Percentiles rank a stretch among this genome's conserved stretches.
These are phyloP conservation scores for Uronychia binucleata DNA, from an alignment of 73 alveolate genomes.

Conservation along the genomic window DNA sequence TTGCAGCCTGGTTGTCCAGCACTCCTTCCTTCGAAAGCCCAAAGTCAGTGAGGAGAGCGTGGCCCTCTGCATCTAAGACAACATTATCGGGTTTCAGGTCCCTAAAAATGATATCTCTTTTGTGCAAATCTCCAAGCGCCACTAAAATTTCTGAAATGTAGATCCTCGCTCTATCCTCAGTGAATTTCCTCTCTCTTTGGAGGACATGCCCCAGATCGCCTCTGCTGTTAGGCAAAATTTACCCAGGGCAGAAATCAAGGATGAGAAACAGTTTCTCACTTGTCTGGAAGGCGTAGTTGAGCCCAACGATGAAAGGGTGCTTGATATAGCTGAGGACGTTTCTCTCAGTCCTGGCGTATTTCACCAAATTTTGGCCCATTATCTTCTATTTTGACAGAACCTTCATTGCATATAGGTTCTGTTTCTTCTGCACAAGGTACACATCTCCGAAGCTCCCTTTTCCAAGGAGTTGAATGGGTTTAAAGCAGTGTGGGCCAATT, in stretches of 20 bases:
- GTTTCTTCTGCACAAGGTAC: constrained; percentile 70
- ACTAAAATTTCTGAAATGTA: constrained; percentile 70
- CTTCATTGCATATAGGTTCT: constrained; percentile 76
- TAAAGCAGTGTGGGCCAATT: constrained; percentile 21
- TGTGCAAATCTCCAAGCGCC: constrained; percentile 81
- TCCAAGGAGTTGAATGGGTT: constrained; percentile 63
- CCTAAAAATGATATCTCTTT: constrained; percentile 82
- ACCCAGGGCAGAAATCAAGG: constrained; percentile 55
- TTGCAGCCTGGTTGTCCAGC: constrained; percentile 70
- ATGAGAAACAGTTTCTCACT: constrained; percentile 54
- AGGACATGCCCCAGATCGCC: constrained; percentile 62
- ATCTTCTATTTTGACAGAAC: constrained; percentile 73
- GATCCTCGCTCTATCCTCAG: constrained; percentile 80
- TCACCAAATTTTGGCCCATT: constrained; percentile 76
- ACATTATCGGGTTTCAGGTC: constrained; percentile 90
- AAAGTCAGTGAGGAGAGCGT: constrained; percentile 80
- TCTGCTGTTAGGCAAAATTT: constrained; percentile 31
- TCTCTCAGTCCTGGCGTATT: constrained; percentile 86
- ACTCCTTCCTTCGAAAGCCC: constrained; percentile 86
- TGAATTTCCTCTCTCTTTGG: constrained; percentile 64
- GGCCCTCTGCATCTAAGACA: constrained; percentile 81
- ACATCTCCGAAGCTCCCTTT: constrained; percentile 85
- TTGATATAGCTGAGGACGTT: constrained; percentile 72
- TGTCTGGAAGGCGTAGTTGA: constrained; percentile 70
- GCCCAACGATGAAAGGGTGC: constrained; percentile 82